phyloP scores from a whole-genome alignment of 2,329 filamentous ascomycete genomes.

The Graphiopsis chlorocephala region DNA sequence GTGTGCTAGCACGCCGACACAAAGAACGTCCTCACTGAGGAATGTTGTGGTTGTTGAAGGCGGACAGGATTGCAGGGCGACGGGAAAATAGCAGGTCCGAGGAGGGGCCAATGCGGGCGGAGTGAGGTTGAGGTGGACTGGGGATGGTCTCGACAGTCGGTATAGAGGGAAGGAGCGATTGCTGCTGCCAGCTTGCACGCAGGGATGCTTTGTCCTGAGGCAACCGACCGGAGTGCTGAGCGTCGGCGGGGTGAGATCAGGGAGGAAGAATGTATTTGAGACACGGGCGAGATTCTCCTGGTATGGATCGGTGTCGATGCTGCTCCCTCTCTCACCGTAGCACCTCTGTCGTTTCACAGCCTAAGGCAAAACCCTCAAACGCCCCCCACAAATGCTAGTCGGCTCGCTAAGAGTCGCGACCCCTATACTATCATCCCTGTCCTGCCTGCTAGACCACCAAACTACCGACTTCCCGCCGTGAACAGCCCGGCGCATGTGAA shows the following conservation, averaged over 20 bases:
- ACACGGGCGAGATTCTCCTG: background rate
- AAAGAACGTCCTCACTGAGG: background rate
- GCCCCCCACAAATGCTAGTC: constrained; percentile 8
- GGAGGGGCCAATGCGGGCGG: background rate
- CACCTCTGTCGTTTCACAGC: constrained; percentile 8
- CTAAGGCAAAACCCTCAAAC: constrained; percentile 5
- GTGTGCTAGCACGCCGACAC: background rate
- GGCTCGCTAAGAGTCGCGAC: background rate
- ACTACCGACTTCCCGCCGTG: background rate
- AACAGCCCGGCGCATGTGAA: constrained; percentile 1
- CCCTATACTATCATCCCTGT: background rate
- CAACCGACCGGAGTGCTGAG: background rate
- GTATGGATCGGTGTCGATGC: background rate
- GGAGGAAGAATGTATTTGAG: background rate
- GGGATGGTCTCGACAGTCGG: background rate
- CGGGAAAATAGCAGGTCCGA: background rate
- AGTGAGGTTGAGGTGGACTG: constrained; percentile 1
- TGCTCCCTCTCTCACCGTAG: constrained; percentile 1
- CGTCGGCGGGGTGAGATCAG: background rate
- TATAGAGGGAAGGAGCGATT: background rate
- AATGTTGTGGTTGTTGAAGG: background rate
- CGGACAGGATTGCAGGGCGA: background rate
- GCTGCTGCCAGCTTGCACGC: background rate
- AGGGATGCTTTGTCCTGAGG: constrained; percentile 1
- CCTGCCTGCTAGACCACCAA: background rate